These are phyloP conservation scores for Apiospora phragmitis DNA, from an alignment of 2,329 filamentous ascomycete species.

Conservation along the genomic window DNA sequence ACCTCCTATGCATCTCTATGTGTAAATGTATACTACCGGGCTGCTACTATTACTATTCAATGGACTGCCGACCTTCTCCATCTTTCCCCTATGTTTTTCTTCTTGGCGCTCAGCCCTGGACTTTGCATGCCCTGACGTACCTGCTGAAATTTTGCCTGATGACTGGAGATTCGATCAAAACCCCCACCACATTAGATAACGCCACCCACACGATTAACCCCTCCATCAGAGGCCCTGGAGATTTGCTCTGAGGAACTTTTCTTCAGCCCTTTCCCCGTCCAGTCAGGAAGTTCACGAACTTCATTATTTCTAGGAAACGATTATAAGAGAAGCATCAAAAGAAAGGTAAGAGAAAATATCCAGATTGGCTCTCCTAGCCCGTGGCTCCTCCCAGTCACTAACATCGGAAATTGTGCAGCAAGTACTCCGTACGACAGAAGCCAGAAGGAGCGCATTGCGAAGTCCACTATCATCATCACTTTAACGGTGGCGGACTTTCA, in stretches of 20 bases:
- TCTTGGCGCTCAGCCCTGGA: slow-evolving; percentile 3
- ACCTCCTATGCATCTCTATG: not conserved
- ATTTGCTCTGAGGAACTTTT: not conserved
- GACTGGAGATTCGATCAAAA: slow-evolving; percentile 6
- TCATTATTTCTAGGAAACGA: not conserved
- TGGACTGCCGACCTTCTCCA: not conserved
- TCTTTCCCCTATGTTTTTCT: not conserved
- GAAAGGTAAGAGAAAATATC: not conserved
- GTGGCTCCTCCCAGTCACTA: not conserved
- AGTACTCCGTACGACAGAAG: not conserved
- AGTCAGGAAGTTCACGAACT: not conserved
- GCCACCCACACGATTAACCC: slow-evolving; percentile 12
- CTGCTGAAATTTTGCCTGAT: slow-evolving; percentile 5
- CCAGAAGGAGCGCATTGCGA: not conserved
- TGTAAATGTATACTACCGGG: no score
- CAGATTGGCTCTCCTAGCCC: not conserved
- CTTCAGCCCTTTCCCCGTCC: not conserved
- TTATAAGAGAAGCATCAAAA: not conserved
- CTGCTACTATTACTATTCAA: not conserved
- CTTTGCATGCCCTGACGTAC: slow-evolving; percentile 6
- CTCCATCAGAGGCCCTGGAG: slow-evolving; percentile 6
- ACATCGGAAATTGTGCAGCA: not conserved
- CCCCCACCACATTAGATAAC: slow-evolving; percentile 11
- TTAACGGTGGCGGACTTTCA: slow-evolving; percentile 5
- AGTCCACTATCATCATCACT: not conserved